A percentile compares a stretch with the other conserved stretches of the same genome.
These are phyloP conservation scores for Tripterygium wilfordii DNA, from an alignment of 177 flowering plant genomes.

Conservation along the genomic window DNA sequence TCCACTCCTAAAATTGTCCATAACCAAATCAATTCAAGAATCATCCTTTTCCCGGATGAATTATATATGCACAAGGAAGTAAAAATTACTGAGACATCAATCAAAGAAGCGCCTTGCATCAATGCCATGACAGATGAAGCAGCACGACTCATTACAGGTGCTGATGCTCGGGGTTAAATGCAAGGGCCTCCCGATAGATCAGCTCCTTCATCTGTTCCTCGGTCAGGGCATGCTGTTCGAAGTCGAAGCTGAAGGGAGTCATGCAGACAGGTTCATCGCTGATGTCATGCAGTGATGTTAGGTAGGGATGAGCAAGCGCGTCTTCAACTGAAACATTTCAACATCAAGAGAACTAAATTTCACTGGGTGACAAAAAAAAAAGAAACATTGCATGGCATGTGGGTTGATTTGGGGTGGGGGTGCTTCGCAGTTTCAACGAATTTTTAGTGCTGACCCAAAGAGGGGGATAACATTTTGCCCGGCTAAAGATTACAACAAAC, in stretches of 20 bases:
- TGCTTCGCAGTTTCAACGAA: no score
- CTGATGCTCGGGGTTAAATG: conserved; percentile 87
- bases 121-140: conserved; percentile 3
- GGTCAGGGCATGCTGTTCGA: conserved; percentile 84
- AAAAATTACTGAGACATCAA: conserved; percentile 10
- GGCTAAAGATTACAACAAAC: neutral
- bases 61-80: conserved; percentile 30
- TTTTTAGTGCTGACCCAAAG: no score
- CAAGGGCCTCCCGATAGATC: conserved; percentile 82
- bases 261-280: conserved; percentile 90
- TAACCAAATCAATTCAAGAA: conserved; percentile 1
- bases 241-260: conserved; percentile 91
- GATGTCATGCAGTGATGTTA: conserved; percentile 83
- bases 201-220: conserved; percentile 99
- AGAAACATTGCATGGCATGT: neutral
- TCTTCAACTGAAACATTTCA: conserved; percentile 61
- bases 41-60: conserved; percentile 16
- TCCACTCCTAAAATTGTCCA: neutral
- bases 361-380: neutral
- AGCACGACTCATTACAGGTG: conserved; percentile 18
- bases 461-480: no score
- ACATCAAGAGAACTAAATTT: neutral
- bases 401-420: no score
- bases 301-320: conserved; percentile 92
- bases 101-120: conserved; percentile 3